Base-by-base conservation (phyloP, 208 protist species). In the Histomonas meleagridis region DNA sequence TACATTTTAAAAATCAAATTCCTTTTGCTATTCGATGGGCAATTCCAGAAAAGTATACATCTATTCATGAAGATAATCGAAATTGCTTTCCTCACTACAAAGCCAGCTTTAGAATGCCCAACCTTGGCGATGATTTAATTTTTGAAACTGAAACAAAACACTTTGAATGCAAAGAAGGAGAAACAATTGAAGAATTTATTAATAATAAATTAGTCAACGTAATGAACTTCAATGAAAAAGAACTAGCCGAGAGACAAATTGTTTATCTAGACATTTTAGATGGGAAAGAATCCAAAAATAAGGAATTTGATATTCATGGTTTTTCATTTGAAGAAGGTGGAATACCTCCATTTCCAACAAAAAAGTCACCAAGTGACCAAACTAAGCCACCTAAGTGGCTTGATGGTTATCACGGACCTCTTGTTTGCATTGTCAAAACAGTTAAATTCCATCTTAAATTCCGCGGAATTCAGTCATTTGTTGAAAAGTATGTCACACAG, bases 11-110 rank as follows among this genome's bases (percentile, higher is more conserved):
- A 55, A 32, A 43, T 32, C 76, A 86, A 51, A 46, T 46, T 0
- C 76, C 76, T 28, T 9, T 21, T 26, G 43, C 23, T 5, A 2
- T 86, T 38, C 43, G 76, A 51, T 86, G 76, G 76, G 46, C 76
- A 46, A 43, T 86, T 86, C 76, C 76, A 5, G 76, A 86, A 32
- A 86, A 51, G 23, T 86, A 55, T 28, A 18, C 76, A 40, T 26
- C 51, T 28, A 57, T 86, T 55, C 76, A 86, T 49, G 76, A 86
- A 86, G 18, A 51, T 57, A 86, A 86, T 55, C 3, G 76, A 51
- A 86, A 86, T 55, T 16, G 46, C 14, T 86, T 55, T 35, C 76
- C 76, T 26, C 76, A 86, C 55, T 86, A 51, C 38, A 46, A 46
- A 12, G 76, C 46, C 12, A 86, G n/a, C 14, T 86, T 86, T 28